Base-by-base conservation (phyloP, 2,329 filamentous ascomycete species). In the Colletotrichum graminicola region DNA sequence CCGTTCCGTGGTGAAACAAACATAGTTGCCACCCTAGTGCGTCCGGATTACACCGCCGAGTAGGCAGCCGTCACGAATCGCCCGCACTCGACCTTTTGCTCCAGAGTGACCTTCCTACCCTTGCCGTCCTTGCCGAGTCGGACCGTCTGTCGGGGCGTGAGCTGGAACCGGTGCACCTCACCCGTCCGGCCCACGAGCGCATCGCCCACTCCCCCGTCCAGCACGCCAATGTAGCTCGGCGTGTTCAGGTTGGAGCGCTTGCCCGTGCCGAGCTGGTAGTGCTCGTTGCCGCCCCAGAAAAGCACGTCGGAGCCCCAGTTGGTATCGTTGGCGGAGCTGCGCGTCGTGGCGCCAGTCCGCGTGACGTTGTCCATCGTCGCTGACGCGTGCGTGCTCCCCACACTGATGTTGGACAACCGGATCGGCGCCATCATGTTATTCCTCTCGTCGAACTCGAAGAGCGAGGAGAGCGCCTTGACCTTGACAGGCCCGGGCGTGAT, bases 271-370 rank as follows among this genome's bases (percentile, higher is more conserved):
- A 99, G 88, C 82, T 99, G 96, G 80, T 93, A 98, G 79, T 92
- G 89, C 83, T 98, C 95, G 77, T 98, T 99, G 64, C 94, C 94
- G 73, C 96, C 96, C 94, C 95, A 99, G 85, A 94, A 97, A 1
- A 98, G 80, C 39, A 95, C 91, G 79, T 98, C 96, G 5, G 92
- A 90, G 60, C 96, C 96, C 89, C 91, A 97, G 79, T 96, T 95
- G 1, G 91, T 94, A 76, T 94, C 92, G 74, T 93, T 92, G 51
- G 89, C 84, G 1, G 87, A 86, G 21, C 76, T 84, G 65, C 78
- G 82, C 72, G 76, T 79, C 2, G 86, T 83, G 1, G 91, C 87
- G 21, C 85, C 82, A 7, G 94, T 86, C 64, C 90, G 86, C 1
- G 93, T 93, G 39, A 92, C 88, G 78, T 98, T 98, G 77, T 91